Conservation (phyloP, 345 rosid genomes). For the Citrus sinensis region DVS_A1.0 CM039162.1:7905001-7905500, state of each 20-base stretch:
- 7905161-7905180: slow-evolving; percentile 50
- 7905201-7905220: slow-evolving; percentile 35
- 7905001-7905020: background rate
- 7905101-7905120: slow-evolving; percentile 65
- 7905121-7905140: slow-evolving; percentile 91
- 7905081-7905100: slow-evolving; percentile 62
- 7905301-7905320: slow-evolving; percentile 5
- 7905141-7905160: slow-evolving; percentile 73
- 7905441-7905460: background rate
- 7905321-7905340: background rate
- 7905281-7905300: background rate
- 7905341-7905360: background rate
- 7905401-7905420: background rate
- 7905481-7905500: background rate
- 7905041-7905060: background rate
- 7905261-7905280: background rate
- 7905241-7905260: slow-evolving; percentile 19
- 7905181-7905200: slow-evolving; percentile 45
- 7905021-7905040: background rate
- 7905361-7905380: background rate
- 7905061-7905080: slow-evolving; percentile 65
- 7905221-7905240: slow-evolving; percentile 23
- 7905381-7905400: background rate
- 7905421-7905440: background rate
- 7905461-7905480: background rate